Evolutionary conservation across 2,329 filamentous ascomycete genomes (phyloP), one percentile per base, ranked within the genome.

Genomic region (Diplodia mutila): DNA sequence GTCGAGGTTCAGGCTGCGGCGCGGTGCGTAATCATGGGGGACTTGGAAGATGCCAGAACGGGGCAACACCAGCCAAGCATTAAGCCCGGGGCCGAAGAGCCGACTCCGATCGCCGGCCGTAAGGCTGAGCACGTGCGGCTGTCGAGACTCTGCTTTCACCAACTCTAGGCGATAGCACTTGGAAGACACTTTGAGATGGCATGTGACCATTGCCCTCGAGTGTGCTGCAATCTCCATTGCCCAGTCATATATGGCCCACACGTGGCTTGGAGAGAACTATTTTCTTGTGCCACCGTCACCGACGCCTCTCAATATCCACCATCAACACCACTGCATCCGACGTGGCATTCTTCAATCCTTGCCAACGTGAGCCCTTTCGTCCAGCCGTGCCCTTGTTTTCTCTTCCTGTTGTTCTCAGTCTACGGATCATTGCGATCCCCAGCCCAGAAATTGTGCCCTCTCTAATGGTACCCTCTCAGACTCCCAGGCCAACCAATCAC

Each of bases 401-500:
- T 16, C 37, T n/a, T 34, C n/a, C n/a, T 25, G n/a, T n/a, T 16
- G 4, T 23, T 21, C 5, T 29, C 12, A 51, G 18, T 5, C 2
- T 48, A 12, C 34, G 16, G 5, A 16, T 52, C 27, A 61, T 11
- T 61, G 32, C 16, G 49, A 52, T 6, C 9, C 51, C 65, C 65
- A 67, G 3, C 65, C 65, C 18, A 59, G 34, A n/a, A 67, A 67
- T n/a, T 61, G 59, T n/a, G 66, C 66, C 39, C 66, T 25, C 18
- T 67, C 66, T 55, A 67, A 25, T 14, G 66, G 66, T 32, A 48
- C 27, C 51, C 66, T 63, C 27, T 63, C 88, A 21, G 85, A 85
- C 79, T 99, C 95, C 95, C 95, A 99, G 67, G 94, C 94, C 74
- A 99, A 83, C 95, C 95, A 99, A 80, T 99, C 95, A 72, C 93